Evolutionary conservation across 2,329 filamentous ascomycete species (phyloP).

Genomic region (Tolypocladium endophyticum): DNA sequence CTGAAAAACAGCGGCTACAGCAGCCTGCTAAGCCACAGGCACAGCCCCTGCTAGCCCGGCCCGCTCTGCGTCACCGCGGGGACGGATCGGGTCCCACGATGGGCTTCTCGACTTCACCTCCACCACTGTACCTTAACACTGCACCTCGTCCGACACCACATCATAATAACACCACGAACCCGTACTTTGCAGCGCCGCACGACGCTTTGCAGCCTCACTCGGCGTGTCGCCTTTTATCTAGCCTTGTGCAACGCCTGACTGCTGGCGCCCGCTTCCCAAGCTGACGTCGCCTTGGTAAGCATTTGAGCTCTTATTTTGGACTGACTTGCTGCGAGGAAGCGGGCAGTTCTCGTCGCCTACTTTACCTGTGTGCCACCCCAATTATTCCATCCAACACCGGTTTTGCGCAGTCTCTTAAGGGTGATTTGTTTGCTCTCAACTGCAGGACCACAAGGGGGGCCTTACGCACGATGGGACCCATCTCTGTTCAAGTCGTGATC

Average conservation of each 20-base stretch:
- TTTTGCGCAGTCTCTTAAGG: background rate
- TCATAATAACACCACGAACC: background rate
- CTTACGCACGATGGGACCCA: background rate
- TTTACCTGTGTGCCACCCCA: background rate
- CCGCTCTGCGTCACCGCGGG: constrained; percentile 13
- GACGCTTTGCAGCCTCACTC: background rate
- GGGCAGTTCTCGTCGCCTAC: background rate
- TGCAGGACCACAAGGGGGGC: background rate
- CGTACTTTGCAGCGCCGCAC: background rate
- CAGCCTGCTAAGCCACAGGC: constrained; percentile 1
- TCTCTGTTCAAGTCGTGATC: background rate
- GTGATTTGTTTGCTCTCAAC: background rate
- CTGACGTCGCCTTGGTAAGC: background rate
- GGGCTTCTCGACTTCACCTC: background rate
- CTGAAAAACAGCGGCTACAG: background rate
- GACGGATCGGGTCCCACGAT: constrained; percentile 3
- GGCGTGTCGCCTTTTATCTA: background rate
- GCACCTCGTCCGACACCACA: background rate
- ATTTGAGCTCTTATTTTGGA: background rate
- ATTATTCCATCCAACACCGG: background rate
- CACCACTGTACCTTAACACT: background rate
- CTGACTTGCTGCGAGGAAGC: background rate
- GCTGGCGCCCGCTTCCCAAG: background rate
- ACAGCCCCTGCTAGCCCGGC: background rate
- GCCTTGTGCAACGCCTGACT: background rate